Evolutionary conservation across 805 yeast species (phyloP), one percentile per base, ranked within the genome.

Genomic region (Kodamaea lidongshanica): DNA sequence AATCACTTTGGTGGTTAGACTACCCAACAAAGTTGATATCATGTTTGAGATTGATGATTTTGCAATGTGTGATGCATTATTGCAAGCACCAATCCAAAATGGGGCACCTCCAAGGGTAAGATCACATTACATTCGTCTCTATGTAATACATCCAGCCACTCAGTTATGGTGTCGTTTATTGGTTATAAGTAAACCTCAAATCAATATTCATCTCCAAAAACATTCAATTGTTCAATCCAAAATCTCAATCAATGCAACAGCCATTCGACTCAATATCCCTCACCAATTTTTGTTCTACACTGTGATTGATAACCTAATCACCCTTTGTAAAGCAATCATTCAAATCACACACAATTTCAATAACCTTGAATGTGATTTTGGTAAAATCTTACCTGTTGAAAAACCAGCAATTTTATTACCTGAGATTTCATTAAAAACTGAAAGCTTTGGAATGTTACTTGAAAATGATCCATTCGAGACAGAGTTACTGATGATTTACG

Each of bases 381-480:
- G 43, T 19, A 43, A 41, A 48, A 35, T 70, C 48, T 30, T 50
- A 38, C 60, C 72, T 25, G 30, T 11, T 37, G 66, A 27, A 40
- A 58, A 56, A n/a, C 52, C 60, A 0, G 67, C 72, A 0, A 39
- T 61, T 4, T 38, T 57, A 11, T 59, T 89, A 6, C 88, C 88
- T 9, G 59, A 56, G 12, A 56, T 85, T 2, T 66, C 70, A 13
- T 41, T 87, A 20, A 67, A 59, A 23, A 63, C 94, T 0, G 62
- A 62, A 5, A 61, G 72, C 23, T 64, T 84, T 39, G 62, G 79
- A 4, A 57, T 87, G 21, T 67, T 79, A 14, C 65, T 87, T 39
- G 95, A 84, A 33, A 94, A 84, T 52, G 96, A 89, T 54, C 89
- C 94, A 6, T 87, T 88, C 51, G 97, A 89, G 53, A 64, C 77